Evolutionary conservation across 2,329 filamentous ascomycete species (phyloP).

Genomic region (Hirsutella minnesotensis): DNA sequence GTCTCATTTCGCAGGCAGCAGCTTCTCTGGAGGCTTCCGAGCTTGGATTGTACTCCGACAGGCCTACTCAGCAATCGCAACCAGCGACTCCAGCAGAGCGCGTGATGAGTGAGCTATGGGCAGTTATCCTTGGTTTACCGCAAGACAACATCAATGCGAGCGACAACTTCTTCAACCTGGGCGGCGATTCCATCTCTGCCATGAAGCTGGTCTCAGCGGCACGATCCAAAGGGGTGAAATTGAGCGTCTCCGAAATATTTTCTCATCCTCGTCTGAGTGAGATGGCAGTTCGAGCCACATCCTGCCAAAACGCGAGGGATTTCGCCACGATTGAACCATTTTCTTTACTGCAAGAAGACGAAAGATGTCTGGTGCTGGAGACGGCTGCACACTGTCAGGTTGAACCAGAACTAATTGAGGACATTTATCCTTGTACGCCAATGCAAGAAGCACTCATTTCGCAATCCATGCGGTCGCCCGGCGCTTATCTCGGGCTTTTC

Average conservation of each 20-base stretch:
- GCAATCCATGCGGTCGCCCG: slow-evolving; percentile 28
- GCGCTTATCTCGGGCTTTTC: slow-evolving; percentile 33
- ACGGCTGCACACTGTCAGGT: slow-evolving; percentile 2
- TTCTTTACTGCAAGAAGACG: background rate
- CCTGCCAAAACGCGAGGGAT: background rate
- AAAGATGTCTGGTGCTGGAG: background rate
- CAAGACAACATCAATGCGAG: slow-evolving; percentile 18
- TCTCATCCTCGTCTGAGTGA: slow-evolving; percentile 5
- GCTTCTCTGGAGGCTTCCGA: background rate
- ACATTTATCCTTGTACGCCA: slow-evolving; percentile 9
- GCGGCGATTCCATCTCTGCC: slow-evolving; percentile 33
- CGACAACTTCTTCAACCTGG: slow-evolving; percentile 33
- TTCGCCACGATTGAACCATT: background rate
- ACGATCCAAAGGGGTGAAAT: slow-evolving; percentile 19
- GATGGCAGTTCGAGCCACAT: background rate
- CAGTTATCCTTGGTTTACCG: slow-evolving; percentile 4
- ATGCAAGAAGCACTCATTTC: slow-evolving; percentile 39
- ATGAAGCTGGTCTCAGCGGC: slow-evolving; percentile 27
- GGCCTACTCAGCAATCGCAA: background rate
- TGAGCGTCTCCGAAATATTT: slow-evolving; percentile 32
- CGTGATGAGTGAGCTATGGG: slow-evolving; percentile 2
- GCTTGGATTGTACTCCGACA: background rate
- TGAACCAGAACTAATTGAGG: slow-evolving; percentile 20
- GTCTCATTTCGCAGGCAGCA: background rate
- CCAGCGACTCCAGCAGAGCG: background rate